Base-by-base conservation (phyloP, 495 filamentous ascomycete species). In the Halenospora varia region DNA sequence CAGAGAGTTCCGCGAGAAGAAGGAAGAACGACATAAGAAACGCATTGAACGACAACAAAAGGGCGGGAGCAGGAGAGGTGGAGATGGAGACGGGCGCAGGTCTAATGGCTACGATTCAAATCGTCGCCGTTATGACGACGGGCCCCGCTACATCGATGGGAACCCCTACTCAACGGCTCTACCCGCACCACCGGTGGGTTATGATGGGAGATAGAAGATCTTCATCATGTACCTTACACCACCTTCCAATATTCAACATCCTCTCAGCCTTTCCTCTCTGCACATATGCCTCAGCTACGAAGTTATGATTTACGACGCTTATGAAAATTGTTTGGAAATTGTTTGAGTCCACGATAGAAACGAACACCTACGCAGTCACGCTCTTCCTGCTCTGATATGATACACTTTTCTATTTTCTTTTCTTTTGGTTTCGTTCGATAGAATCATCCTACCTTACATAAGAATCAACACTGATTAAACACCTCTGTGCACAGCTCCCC, bases 1-100 rank as follows among this genome's bases (percentile, higher is more conserved):
- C 25, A 63, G 73, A 10, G 71, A 83, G 47, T 78, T 87, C 35
- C 72, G 80, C 55, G 65, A 77, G 53, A 74, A 81, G 64, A 73
- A 75, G 53, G 67, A 67, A 40, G 60, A 73, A 25, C 70, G 77
- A 25, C 72, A 71, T 39, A 59, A 70, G 17, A 76, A 68, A 49
- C 69, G 75, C 19, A 29, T 68, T 20, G 55, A 68, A 42, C 57
- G 66, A 26, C 57, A 45, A 29, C 57, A 64, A 23, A 39, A 47
- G 10, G 41, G 20, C 9, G 26, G 45, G 3, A 29, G 47, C 29
- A 40, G 17, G 22, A 35, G 25, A 4, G 48, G 41, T 35, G 46
- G 41, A n/a, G 26, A 24, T 4, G 25, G 41, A 23, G 58, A 70
- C 59, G 70, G 76, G 66, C 70, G 65, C 29, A 71, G 71, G 63